Base-by-base conservation (phyloP, 1,139 yeast species). In the Barnettozyma hawaiiensis region DNA sequence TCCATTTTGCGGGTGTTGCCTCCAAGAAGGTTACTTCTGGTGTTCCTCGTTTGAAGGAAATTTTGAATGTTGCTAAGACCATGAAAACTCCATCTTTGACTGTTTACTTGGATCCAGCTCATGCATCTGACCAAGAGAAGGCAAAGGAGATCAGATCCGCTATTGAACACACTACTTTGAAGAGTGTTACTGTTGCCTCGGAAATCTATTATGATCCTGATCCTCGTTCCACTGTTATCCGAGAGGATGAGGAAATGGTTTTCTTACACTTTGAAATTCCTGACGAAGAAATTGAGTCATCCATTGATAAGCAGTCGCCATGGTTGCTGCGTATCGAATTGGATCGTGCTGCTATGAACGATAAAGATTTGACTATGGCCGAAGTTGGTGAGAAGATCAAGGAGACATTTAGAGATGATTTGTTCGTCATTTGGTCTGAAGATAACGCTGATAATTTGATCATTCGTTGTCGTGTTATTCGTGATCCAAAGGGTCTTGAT, bases 1-100 rank as follows among this genome's bases (percentile, higher is more conserved):
- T 94, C 96, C 99, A 94, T 74, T 94, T 90, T 74, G 99, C 99
- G 24, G 99, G 99, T 85, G 98, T 94, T 49, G 92, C 97, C 32
- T 90, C 97, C 10, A 94, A 92, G 81, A 94, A 94, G 66, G 98
- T 94, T 47, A 94, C 99, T 5, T 79, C 95, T 57, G 99, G 99
- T 78, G 98, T 94, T 62, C 99, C 99, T 53, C 95, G 99, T 75
- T 77, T 94, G 67, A 94, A 94, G 78, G 99, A 94, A 73, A 94
- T 94, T 78, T 78, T 94, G 66, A 92, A 92, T 64, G 98, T 94
- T 52, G 98, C 99, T 16, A 94, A 92, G 71, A 90, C 86, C 58
- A 89, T 92, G 74, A 92, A 90, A 67, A 94, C 99, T n/a, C 99
- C 99, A 16, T 95, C 96, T 11, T 74, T 92, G 65, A 89, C 96